Base-by-base conservation (phyloP, 2,329 filamentous ascomycete genomes). In the Nectriaceae sp. region DNA sequence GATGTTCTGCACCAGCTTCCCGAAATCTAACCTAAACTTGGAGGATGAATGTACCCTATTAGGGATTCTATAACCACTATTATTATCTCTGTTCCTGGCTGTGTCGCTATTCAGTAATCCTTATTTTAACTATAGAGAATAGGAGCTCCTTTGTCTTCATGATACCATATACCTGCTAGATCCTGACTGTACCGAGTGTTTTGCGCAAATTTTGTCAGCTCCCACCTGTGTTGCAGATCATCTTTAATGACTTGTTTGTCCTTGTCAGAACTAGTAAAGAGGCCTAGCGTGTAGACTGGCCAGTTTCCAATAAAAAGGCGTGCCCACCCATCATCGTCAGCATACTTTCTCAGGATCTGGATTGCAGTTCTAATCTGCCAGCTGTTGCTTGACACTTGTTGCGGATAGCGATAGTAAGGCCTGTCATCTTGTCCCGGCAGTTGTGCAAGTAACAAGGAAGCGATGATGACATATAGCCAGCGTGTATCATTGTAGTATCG, bases 281-380 rank as follows among this genome's bases (percentile, higher is more conserved):
- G 49, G 3, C 37, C 66, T 40, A 42, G 53, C n/a, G 50, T 56
- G 40, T 62, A 62, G 1, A 55, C 52, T 4, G 58, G 54, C 49
- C 59, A 63, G 15, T 54, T 58, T 0, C 61, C 57, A 1, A 66
- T 56, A 16, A 59, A 69, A 21, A 61, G 62, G 1, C 44, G 54
- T 3, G 57, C 50, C 60, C 59, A 62, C 4, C 46, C 51, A 2
- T 42, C 41, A 10, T 56, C 53, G 2, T 42, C 4, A 20, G 21
- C 38, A 3, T 61, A 47, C 5, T 44, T 35, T 11, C 36, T 26
- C 1, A 63, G 44, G 3, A 63, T 55, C 10, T 20, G 10, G 10
- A 58, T 15, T 0, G 49, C 52, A 11, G 40, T 8, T 4, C 31
- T 43, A 2, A 61, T 33, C 41, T 61, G 54, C 59, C 56, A 61